Evolutionary conservation across 805 yeast species (phyloP).

Genomic region (Wickerhamiella dianesei): DNA sequence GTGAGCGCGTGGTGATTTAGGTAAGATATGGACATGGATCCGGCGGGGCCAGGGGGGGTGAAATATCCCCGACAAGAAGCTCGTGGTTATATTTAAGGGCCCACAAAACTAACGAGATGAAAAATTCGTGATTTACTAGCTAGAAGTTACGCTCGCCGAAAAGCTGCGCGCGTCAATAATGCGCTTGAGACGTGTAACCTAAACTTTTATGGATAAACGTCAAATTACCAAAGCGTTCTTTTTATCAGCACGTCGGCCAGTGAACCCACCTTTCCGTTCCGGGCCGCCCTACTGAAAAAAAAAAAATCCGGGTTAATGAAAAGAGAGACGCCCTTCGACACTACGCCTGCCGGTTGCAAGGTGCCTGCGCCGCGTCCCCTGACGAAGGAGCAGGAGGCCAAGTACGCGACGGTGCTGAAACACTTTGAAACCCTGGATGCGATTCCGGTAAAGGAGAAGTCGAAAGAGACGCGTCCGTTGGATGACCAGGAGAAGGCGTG

Average conservation of each 20-base stretch:
- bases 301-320: not conserved
- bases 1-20: no score
- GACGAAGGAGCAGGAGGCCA: conserved; percentile 39
- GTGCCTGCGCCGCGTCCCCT: conserved; percentile 40
- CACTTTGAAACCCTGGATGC: conserved; percentile 45
- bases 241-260: not conserved
- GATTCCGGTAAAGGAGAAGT: conserved; percentile 33
- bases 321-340: conserved; percentile 37
- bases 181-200: no score
- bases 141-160: no score
- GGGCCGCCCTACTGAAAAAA: not conserved
- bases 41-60: no score
- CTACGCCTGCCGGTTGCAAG: conserved; percentile 36
- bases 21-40: no score
- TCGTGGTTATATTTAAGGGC: no score
- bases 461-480: conserved; percentile 26
- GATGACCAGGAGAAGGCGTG: conserved; percentile 63
- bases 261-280: not conserved
- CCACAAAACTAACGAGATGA: no score
- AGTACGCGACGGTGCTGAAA: conserved; percentile 47
- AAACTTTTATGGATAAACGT: no score
- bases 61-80: no score
- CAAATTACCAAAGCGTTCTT: not conserved
- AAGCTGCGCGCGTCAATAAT: no score
- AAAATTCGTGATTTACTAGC: no score